Evolutionary conservation across 2,329 filamentous ascomycete genomes (phyloP).

Genomic region (Cordyceps militaris): DNA sequence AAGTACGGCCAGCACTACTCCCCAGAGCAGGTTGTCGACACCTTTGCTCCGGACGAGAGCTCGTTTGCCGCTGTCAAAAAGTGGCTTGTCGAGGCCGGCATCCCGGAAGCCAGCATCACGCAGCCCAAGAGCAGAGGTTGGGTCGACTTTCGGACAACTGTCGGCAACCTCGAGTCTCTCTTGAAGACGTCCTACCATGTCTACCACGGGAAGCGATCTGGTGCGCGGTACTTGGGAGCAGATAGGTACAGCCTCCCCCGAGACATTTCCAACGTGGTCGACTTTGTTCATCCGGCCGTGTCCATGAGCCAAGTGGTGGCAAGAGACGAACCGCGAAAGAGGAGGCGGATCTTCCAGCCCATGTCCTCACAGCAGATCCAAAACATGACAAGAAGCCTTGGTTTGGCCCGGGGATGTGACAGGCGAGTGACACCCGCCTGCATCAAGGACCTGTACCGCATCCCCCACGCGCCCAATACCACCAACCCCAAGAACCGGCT

Average conservation of each 20-base stretch:
- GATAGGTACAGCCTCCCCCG: constrained; percentile 32
- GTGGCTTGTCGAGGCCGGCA: constrained; percentile 48
- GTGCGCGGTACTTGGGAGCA: constrained; percentile 26
- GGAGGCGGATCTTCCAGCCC: background rate
- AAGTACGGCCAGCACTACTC: constrained; percentile 17
- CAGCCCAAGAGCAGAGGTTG: constrained; percentile 44
- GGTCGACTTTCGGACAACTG: constrained; percentile 14
- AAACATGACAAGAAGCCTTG: background rate
- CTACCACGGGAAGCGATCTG: constrained; percentile 32
- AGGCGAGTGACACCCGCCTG: constrained; percentile 49
- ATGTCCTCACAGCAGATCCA: background rate
- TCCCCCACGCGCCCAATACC: constrained; percentile 19
- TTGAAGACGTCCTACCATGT: constrained; percentile 36
- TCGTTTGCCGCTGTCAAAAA: constrained; percentile 40
- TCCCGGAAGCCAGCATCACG: constrained; percentile 37
- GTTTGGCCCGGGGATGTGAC: constrained; percentile 31
- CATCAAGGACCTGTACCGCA: constrained; percentile 38
- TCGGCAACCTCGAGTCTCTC: constrained; percentile 30
- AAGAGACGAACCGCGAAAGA: background rate
- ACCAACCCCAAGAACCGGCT: constrained; percentile 28
- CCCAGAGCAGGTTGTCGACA: background rate
- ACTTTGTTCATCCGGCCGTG: constrained; percentile 34
- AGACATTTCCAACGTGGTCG: constrained; percentile 28
- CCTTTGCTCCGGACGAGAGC: constrained; percentile 18
- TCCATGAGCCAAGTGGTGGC: constrained; percentile 20